Evolutionary conservation across 805 yeast genomes (phyloP).

Genomic region (Candida cerambycidarum): DNA sequence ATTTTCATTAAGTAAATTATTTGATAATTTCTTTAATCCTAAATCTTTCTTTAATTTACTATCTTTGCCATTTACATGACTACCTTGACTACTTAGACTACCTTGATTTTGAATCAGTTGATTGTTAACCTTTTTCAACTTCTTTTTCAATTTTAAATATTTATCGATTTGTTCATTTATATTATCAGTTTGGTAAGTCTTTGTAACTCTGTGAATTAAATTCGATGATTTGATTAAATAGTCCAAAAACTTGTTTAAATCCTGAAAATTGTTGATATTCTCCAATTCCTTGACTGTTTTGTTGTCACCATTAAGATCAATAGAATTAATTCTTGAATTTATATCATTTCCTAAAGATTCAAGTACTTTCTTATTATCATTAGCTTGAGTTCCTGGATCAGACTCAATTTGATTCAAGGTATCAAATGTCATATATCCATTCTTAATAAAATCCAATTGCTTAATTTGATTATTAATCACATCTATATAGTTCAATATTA

Average conservation of each 20-base stretch:
- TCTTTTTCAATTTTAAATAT: constrained; percentile 20
- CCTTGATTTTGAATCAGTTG: constrained; percentile 4
- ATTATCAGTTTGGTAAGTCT: constrained; percentile 17
- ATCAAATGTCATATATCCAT: constrained; percentile 44
- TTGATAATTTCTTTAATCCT: constrained; percentile 4
- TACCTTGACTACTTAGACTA: too few species aligned
- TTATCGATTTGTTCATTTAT: constrained; percentile 25
- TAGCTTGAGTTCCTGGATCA: neutral
- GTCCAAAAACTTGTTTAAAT: constrained; percentile 38
- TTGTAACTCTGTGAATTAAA: constrained; percentile 40
- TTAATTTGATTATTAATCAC: constrained; percentile 43
- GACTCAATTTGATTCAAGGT: constrained; percentile 27
- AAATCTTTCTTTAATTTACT: neutral
- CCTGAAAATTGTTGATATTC: constrained; percentile 38
- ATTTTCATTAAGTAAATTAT: constrained; percentile 15
- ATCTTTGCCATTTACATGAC: neutral
- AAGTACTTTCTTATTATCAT: neutral
- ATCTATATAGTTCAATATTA: constrained; percentile 42
- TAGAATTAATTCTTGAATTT: constrained; percentile 5
- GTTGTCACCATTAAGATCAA: neutral
- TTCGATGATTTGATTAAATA: constrained; percentile 38
- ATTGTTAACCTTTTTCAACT: constrained; percentile 6
- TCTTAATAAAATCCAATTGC: constrained; percentile 42
- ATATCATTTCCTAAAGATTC: constrained; percentile 3
- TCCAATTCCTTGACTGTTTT: constrained; percentile 22